Conservation (phyloP, 768 basidiomycete species). For the Peribolospora kevripleyi region DNA sequence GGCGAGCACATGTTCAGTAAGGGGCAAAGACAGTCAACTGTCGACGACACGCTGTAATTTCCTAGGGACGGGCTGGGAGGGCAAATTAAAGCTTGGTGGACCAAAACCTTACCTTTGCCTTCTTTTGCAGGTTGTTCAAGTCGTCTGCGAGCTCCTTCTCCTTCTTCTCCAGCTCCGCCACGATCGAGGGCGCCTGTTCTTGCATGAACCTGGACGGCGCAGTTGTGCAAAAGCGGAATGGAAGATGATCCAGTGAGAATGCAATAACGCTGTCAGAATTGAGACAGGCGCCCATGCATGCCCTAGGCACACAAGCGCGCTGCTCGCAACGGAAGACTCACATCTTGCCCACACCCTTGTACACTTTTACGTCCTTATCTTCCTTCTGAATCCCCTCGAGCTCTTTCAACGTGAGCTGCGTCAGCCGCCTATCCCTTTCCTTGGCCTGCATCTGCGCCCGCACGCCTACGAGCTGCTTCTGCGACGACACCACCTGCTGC, state of each 20-base stretch:
- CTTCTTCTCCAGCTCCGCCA: slow-evolving; percentile 6
- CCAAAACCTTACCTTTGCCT: slow-evolving; percentile 6
- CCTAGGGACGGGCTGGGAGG: neutral
- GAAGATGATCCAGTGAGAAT: neutral
- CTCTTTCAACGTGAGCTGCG: slow-evolving; percentile 8
- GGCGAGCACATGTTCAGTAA: neutral
- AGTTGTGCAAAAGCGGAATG: neutral
- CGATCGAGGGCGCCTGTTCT: slow-evolving; percentile 9
- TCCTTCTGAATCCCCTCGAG: slow-evolving; percentile 7
- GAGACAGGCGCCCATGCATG: neutral
- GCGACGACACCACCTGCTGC: slow-evolving; percentile 5
- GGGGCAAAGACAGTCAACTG: too few relatives aligned
- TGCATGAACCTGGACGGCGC: slow-evolving; percentile 7
- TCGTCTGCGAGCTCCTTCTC: slow-evolving; percentile 5
- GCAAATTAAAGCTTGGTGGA: neutral
- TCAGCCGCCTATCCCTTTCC: slow-evolving; percentile 8
- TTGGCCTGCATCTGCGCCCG: neutral
- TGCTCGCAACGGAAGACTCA: neutral
- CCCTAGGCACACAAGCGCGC: neutral
- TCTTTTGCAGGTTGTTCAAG: slow-evolving; percentile 5
- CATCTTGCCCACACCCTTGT: slow-evolving; percentile 10
- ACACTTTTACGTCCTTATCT: neutral
- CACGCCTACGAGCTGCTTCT: slow-evolving; percentile 3
- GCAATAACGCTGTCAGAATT: neutral
- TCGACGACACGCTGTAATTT: too few relatives aligned